These are phyloP conservation scores for Candida mesenterica DNA, from an alignment of 1,139 yeast species.

Conservation along the genomic window DNA sequence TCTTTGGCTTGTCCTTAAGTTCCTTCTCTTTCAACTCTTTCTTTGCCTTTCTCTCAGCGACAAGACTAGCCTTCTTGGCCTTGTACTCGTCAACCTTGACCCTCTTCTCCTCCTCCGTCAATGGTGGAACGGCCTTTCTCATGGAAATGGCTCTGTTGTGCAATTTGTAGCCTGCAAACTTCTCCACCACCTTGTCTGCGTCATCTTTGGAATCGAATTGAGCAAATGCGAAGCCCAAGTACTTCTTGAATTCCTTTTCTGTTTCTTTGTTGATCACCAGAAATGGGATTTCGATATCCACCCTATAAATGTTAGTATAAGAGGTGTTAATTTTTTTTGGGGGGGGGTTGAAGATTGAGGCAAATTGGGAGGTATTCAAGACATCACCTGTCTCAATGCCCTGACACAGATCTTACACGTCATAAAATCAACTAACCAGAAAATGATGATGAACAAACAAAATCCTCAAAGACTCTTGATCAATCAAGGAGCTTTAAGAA, in stretches of 20 bases:
- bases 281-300: constrained; percentile 42
- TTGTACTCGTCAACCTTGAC: constrained; percentile 36
- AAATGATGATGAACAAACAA: too few relatives aligned
- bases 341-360: too few relatives aligned
- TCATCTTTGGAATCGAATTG: constrained; percentile 45
- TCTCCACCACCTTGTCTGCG: constrained; percentile 48
- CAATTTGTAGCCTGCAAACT: constrained; percentile 44
- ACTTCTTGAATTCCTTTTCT: constrained; percentile 34
- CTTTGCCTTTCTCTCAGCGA: constrained; percentile 27
- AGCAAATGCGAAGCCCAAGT: constrained; percentile 56
- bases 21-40: constrained; percentile 21
- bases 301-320: constrained; percentile 4
- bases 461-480: too few relatives aligned
- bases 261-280: constrained; percentile 31
- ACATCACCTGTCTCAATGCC: too few relatives aligned
- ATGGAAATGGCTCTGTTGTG: constrained; percentile 48
- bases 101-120: constrained; percentile 47
- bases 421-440: too few relatives aligned
- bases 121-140: constrained; percentile 53
- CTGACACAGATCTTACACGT: too few relatives aligned
- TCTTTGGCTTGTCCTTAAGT: constrained; percentile 12
- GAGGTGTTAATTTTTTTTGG: too few relatives aligned
- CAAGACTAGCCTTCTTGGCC: constrained; percentile 27
- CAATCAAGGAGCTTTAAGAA: too few relatives aligned
- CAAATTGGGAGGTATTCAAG: too few relatives aligned